These are phyloP conservation scores for Phytopythium vexans DNA, from an alignment of 352 stramenopile genomes.

Conservation along the genomic window DNA sequence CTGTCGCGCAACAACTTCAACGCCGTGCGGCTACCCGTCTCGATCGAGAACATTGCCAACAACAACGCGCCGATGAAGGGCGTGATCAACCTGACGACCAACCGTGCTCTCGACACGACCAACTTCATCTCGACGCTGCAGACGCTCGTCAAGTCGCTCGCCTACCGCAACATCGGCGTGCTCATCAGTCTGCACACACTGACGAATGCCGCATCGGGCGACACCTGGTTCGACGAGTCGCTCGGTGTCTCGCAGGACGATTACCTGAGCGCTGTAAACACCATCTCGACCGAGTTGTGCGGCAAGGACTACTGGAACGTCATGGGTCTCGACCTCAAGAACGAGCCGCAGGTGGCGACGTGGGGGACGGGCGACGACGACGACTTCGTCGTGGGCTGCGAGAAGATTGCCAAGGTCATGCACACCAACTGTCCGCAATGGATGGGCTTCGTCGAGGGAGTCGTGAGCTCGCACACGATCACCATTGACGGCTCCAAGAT, in stretches of 20 bases:
- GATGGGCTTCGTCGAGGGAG: slow-evolving; percentile 77
- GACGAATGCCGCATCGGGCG: slow-evolving; percentile 48
- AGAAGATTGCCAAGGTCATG: slow-evolving; percentile 81
- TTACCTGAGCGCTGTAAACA: slow-evolving; percentile 57
- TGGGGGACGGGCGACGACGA: slow-evolving; percentile 63
- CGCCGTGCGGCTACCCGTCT: slow-evolving; percentile 63
- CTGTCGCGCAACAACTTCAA: slow-evolving; percentile 85
- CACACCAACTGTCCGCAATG: slow-evolving; percentile 66
- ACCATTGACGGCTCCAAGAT: slow-evolving; percentile 41
- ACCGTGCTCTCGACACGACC: slow-evolving; percentile 70
- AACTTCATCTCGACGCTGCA: slow-evolving; percentile 71
- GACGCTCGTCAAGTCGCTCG: slow-evolving; percentile 64
- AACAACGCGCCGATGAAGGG: slow-evolving; percentile 56
- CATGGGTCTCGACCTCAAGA: slow-evolving; percentile 80
- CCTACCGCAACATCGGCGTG: slow-evolving; percentile 69
- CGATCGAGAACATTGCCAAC: slow-evolving; percentile 60
- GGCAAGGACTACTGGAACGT: slow-evolving; percentile 74
- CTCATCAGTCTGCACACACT: slow-evolving; percentile 75
- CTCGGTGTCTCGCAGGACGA: slow-evolving; percentile 48
- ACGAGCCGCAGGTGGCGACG: slow-evolving; percentile 60
- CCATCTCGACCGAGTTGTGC: slow-evolving; percentile 60
- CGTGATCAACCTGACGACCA: slow-evolving; percentile 66
- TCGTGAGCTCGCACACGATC: slow-evolving; percentile 44
- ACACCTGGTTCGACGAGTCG: slow-evolving; percentile 58
- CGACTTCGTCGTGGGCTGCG: slow-evolving; percentile 63